phyloP scores from a whole-genome alignment of 2,329 filamentous ascomycete species.

The Dryadomyces quercivorus region DNA sequence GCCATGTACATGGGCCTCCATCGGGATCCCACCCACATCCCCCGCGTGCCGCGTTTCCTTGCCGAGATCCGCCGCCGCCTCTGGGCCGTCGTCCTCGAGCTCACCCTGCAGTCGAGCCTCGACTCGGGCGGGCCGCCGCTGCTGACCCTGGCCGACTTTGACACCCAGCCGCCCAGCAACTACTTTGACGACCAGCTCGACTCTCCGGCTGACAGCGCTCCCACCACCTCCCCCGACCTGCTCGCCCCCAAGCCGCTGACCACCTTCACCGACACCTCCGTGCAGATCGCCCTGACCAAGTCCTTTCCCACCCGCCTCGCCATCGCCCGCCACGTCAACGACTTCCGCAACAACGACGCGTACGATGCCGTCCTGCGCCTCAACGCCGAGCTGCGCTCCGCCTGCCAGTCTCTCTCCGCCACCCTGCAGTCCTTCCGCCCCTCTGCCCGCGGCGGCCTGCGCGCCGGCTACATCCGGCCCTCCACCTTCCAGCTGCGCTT shows the following conservation, averaged over 20 bases:
- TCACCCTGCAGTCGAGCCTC: slow-evolving; percentile 32
- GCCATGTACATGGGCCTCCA: slow-evolving; percentile 40
- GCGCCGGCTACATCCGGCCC: slow-evolving; percentile 7
- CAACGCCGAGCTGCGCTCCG: slow-evolving; percentile 29
- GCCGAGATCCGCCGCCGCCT: slow-evolving; percentile 36
- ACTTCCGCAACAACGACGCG: slow-evolving; percentile 27
- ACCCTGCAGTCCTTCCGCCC: slow-evolving; percentile 18
- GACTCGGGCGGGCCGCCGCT: slow-evolving; percentile 32
- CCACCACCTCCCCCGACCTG: slow-evolving; percentile 23
- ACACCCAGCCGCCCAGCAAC: slow-evolving; percentile 35
- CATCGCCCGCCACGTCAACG: slow-evolving; percentile 33
- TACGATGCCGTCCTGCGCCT: slow-evolving; percentile 36
- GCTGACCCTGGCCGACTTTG: slow-evolving; percentile 31
- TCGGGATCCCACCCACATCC: slow-evolving; percentile 29
- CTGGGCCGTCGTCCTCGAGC: slow-evolving; percentile 40
- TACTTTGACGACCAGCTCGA: slow-evolving; percentile 36
- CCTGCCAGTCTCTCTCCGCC: slow-evolving; percentile 22
- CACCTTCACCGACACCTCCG: slow-evolving; percentile 32
- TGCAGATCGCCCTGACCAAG: slow-evolving; percentile 32
- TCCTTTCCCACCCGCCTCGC: slow-evolving; percentile 31
- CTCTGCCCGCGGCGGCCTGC: not conserved
- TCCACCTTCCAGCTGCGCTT: slow-evolving; percentile 28
- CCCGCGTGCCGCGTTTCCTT: slow-evolving; percentile 20
- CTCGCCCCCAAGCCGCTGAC: slow-evolving; percentile 20
- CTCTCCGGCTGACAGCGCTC: not conserved